These are phyloP conservation scores for Ulota crispa DNA, from an alignment of 225 moss, liverwort and hornwort genomes.

Conservation along the genomic window DNA sequence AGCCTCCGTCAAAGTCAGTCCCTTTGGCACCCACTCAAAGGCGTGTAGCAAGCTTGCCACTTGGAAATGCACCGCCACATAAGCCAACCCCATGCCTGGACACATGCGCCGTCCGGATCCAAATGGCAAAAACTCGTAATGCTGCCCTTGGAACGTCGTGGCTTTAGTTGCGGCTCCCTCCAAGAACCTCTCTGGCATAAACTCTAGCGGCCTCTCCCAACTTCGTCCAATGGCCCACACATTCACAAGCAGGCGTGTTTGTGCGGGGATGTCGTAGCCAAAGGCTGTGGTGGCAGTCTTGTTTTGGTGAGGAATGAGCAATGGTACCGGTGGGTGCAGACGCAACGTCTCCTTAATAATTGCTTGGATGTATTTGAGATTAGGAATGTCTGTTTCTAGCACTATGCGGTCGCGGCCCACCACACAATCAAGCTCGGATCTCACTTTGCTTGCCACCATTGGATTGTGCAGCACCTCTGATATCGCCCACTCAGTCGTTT, in stretches of 20 bases:
- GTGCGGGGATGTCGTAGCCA: neutral
- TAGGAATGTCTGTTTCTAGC: neutral
- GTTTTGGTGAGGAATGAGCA: neutral
- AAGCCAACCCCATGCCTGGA: neutral
- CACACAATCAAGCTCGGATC: fast-evolving
- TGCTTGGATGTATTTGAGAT: conserved; percentile 7
- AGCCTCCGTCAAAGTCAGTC: fast-evolving
- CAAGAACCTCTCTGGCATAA: neutral
- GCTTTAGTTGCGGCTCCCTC: fast-evolving
- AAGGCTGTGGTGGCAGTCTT: neutral
- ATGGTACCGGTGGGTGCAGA: neutral
- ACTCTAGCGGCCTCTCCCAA: neutral
- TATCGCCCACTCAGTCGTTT: neutral
- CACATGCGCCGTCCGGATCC: neutral
- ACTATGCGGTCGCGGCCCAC: neutral
- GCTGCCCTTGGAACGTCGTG: neutral
- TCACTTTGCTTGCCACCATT: fast-evolving
- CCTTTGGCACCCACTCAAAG: neutral
- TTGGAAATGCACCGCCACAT: fast-evolving
- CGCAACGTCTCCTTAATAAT: neutral
- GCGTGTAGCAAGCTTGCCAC: neutral
- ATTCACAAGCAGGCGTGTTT: fast-evolving
- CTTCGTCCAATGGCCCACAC: neutral
- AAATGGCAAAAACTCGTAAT: neutral
- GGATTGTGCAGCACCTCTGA: neutral